phyloP scores from a whole-genome alignment of 2,329 filamentous ascomycete genomes.

The Penicillium verrucosum region DNA sequence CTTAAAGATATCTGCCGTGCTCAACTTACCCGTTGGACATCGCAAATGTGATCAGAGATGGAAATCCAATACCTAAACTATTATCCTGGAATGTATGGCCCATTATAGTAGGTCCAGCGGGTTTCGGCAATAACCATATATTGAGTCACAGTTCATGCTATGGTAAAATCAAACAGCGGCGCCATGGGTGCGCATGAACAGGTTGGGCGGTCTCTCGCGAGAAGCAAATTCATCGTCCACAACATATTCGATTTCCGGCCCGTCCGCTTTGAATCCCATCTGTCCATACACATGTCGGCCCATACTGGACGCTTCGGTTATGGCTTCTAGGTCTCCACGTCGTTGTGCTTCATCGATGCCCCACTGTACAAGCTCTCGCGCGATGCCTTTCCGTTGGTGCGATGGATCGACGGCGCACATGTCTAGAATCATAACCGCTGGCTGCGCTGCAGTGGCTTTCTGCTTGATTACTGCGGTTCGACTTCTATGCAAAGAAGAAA shows the following conservation, averaged over 20 bases:
- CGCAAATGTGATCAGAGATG: no score
- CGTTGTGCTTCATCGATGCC: conserved; percentile 28
- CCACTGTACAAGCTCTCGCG: conserved; percentile 47
- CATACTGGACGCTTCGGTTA: conserved; percentile 51
- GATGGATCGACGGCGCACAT: conserved; percentile 53
- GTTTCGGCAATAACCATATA: background rate
- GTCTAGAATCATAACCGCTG: conserved; percentile 50
- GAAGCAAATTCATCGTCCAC: conserved; percentile 45
- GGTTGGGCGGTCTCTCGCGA: conserved; percentile 40
- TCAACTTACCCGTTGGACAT: no score
- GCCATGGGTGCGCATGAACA: conserved; percentile 47
- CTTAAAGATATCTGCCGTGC: no score
- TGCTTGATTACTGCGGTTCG: conserved; percentile 39
- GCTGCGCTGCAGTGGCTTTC: conserved; percentile 33
- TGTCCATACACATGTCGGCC: conserved; percentile 48
- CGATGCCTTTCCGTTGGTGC: conserved; percentile 52
- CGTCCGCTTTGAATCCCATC: conserved; percentile 46
- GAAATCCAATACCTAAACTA: no score
- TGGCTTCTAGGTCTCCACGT: conserved; percentile 47
- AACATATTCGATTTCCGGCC: conserved; percentile 43
- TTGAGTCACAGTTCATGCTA: background rate
- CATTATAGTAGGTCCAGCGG: background rate
- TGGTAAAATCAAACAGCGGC: background rate
- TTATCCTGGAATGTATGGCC: no score
- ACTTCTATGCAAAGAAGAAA: conserved; percentile 38